Conservation (phyloP, 225 moss, liverwort and hornwort genomes). For the Sphagnum contortum region DNA sequence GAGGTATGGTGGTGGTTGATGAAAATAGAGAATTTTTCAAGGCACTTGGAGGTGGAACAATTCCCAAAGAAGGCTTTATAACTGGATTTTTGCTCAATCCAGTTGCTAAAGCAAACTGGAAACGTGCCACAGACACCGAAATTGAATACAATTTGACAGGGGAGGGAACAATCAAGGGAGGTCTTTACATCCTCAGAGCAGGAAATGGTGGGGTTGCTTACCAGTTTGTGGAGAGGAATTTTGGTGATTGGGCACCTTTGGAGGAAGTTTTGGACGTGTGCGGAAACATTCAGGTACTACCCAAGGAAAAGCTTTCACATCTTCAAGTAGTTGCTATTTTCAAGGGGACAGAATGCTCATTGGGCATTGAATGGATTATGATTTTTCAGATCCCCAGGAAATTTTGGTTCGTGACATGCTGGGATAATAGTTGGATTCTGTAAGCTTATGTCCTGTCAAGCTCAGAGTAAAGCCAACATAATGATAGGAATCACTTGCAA, state of each 20-base stretch:
- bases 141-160: slow-evolving; percentile 42
- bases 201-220: slow-evolving; percentile 65
- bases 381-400: too few species aligned
- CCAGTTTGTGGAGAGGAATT: slow-evolving; percentile 78
- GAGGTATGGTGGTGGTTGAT: slow-evolving; percentile 70
- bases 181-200: slow-evolving; percentile 51
- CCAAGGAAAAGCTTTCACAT: too few species aligned
- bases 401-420: too few species aligned
- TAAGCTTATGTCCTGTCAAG: too few species aligned
- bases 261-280: slow-evolving; percentile 73
- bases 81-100: slow-evolving; percentile 50
- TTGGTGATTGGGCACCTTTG: slow-evolving; percentile 79
- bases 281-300: slow-evolving; percentile 23
- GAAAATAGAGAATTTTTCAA: slow-evolving; percentile 58
- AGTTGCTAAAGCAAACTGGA: slow-evolving; percentile 49
- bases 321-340: too few species aligned
- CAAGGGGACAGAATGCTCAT: too few species aligned
- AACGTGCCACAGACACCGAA: slow-evolving; percentile 41
- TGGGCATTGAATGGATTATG: too few species aligned
- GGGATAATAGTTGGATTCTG: too few species aligned
- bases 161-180: slow-evolving; percentile 73
- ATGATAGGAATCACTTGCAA: too few species aligned
- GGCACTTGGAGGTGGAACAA: slow-evolving; percentile 61
- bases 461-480: too few species aligned
- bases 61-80: slow-evolving; percentile 35